phyloP scores from a whole-genome alignment of 177 flowering plant genomes.

The Telopea speciosissima region DNA sequence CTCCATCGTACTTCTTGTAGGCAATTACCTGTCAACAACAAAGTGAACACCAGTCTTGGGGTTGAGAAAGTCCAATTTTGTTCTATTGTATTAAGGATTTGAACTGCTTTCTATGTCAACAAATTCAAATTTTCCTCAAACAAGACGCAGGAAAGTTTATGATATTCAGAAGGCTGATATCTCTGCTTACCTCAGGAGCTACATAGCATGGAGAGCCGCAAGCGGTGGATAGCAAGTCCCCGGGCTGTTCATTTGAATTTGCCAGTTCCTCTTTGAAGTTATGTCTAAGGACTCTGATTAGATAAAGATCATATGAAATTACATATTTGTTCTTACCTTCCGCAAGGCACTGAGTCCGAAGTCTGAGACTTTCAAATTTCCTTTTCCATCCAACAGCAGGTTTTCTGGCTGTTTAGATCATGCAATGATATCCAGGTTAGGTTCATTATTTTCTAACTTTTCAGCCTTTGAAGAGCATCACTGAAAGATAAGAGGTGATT shows the following conservation, averaged over 20 bases:
- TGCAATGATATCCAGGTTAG: constrained; percentile 6
- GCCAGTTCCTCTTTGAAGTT: neutral
- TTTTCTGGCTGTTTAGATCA: constrained; percentile 54
- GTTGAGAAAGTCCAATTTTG: neutral
- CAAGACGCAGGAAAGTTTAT: neutral
- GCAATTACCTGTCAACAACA: constrained; percentile 32
- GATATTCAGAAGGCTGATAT: neutral
- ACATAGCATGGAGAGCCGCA: constrained; percentile 93
- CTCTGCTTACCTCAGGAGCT: constrained; percentile 72
- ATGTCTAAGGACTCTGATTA: neutral
- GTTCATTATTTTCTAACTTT: neutral
- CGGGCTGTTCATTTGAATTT: constrained; percentile 38
- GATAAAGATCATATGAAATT: too few species aligned
- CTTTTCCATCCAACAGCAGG: constrained; percentile 53
- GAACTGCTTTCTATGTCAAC: neutral
- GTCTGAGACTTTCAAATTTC: constrained; percentile 62
- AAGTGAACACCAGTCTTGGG: neutral
- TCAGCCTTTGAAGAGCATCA: neutral
- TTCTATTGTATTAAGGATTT: neutral
- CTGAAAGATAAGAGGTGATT: neutral
- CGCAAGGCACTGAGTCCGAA: constrained; percentile 60
- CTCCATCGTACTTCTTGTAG: constrained; percentile 48
- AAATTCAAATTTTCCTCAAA: neutral
- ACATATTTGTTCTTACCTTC: constrained; percentile 29
- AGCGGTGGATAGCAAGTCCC: constrained; percentile 55